Evolutionary conservation across 371 early-diverging fungal species (phyloP), one percentile per base, ranked within the genome.

Genomic region (Mortierella sp.): DNA sequence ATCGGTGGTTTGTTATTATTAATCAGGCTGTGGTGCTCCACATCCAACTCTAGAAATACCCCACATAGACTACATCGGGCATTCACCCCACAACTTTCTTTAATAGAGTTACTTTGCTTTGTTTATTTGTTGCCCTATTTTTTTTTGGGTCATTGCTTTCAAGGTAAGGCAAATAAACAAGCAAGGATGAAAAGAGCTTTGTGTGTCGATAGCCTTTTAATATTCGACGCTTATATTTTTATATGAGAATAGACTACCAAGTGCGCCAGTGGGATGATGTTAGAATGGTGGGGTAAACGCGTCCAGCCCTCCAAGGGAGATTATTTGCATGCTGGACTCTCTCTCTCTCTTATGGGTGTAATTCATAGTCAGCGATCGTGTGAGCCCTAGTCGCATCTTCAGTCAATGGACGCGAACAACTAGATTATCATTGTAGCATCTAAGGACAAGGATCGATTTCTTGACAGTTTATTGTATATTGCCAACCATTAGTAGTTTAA

Each of bases 11-110:
- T 35, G 35, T 35, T 35, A 35, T 35, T 35, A 35, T 35, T 35
- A 35, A 35, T 35, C 35, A 6, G 35, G 35, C 6, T 35, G 35
- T 35, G 45, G 45, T 40, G 40, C 18, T 45, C 45, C 45, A 35
- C 35, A 4, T 35, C 35, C 35, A 35, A 35, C 35, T 35, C 35
- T 35, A 40, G 43, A 40, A 40, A 43, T 10, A 43, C 12, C 11
- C 18, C 63, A 63, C 59, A 26, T 35, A 5, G 35, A 18, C 35
- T 26, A 55, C 28, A 55, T 55, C 55, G 55, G 55, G 24, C 16
- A 28, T 28, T 55, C 30, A 55, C 55, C 55, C 55, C 55, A 55
- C 55, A 55, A 55, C 55, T 55, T 51, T 51, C 43, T 43, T 43
- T 35, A 43, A 14, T 43, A 43, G 16, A 43, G 43, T 43, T 43